phyloP scores from a whole-genome alignment of 192 early-diverging fungal species.

The Piromyces sp. region DNA sequence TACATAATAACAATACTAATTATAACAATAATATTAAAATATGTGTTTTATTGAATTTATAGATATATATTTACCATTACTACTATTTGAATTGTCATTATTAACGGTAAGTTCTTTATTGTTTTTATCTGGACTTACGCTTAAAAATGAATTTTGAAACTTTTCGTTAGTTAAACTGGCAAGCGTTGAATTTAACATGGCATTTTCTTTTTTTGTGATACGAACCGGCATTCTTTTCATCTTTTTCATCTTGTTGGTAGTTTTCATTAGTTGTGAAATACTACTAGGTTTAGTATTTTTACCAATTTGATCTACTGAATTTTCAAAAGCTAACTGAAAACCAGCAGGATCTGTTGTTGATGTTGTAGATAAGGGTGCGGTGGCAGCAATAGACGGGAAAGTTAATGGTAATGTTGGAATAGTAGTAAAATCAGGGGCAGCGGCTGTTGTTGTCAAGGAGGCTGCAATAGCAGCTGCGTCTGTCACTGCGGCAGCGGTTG shows the following conservation, averaged over 20 bases:
- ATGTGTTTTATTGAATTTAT: no score
- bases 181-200: not conserved
- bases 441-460: not conserved
- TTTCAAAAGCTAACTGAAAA: not conserved
- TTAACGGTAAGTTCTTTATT: no score
- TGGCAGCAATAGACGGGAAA: not conserved
- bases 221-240: not conserved
- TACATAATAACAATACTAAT: no score
- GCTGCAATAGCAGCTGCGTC: constrained; percentile 1
- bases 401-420: not conserved
- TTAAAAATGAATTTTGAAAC: not conserved
- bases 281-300: not conserved
- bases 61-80: no score
- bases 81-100: no score
- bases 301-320: constrained; percentile 6
- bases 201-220: not conserved
- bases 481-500: constrained; percentile 19
- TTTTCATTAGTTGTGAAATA: not conserved
- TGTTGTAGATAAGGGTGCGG: not conserved
- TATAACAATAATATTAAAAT: no score
- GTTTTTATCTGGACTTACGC: no score
- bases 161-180: not conserved
- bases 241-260: not conserved
- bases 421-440: not conserved
- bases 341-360: not conserved